phyloP scores from a whole-genome alignment of 2,329 filamentous ascomycete species.

The Fusarium sp. region DNA sequence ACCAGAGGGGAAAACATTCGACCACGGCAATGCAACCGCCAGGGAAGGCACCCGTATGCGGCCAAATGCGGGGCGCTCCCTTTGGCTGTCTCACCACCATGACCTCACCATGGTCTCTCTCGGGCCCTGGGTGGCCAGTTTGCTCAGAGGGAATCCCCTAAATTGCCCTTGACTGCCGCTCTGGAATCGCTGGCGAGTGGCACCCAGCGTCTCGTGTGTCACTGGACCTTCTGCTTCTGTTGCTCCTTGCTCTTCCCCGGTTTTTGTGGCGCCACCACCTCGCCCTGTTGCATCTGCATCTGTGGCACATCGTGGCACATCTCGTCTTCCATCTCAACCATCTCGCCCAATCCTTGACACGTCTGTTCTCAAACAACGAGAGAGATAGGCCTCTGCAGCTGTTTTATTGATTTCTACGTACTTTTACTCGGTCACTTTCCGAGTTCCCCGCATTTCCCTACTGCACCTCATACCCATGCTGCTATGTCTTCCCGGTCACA shows the following conservation, averaged over 20 bases:
- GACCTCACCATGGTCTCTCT: constrained; percentile 39
- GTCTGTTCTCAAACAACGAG: constrained; percentile 17
- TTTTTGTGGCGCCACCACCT: constrained; percentile 29
- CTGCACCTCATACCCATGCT: background rate
- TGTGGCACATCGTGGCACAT: constrained; percentile 14
- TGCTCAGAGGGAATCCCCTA: constrained; percentile 8
- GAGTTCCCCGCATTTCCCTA: constrained; percentile 15
- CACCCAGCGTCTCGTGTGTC: background rate
- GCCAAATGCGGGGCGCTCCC: constrained; percentile 26
- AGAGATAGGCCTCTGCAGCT: background rate
- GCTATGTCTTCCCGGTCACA: background rate
- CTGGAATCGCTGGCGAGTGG: constrained; percentile 3
- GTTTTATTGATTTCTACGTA: background rate
- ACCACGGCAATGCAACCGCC: constrained; percentile 25
- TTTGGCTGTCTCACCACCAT: constrained; percentile 39
- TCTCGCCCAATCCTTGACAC: constrained; percentile 3
- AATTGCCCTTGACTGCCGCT: background rate
- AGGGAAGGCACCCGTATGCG: constrained; percentile 16
- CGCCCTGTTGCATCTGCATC: constrained; percentile 10
- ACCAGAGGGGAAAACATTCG: constrained; percentile 29
- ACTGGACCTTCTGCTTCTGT: constrained; percentile 7
- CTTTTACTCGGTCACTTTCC: constrained; percentile 30
- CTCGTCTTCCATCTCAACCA: constrained; percentile 8
- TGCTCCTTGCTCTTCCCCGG: constrained; percentile 7
- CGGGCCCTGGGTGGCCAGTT: constrained; percentile 16